Evolutionary conservation across 371 early-diverging fungal genomes (phyloP).

Genomic region (Syncephalastrum monosporum): DNA sequence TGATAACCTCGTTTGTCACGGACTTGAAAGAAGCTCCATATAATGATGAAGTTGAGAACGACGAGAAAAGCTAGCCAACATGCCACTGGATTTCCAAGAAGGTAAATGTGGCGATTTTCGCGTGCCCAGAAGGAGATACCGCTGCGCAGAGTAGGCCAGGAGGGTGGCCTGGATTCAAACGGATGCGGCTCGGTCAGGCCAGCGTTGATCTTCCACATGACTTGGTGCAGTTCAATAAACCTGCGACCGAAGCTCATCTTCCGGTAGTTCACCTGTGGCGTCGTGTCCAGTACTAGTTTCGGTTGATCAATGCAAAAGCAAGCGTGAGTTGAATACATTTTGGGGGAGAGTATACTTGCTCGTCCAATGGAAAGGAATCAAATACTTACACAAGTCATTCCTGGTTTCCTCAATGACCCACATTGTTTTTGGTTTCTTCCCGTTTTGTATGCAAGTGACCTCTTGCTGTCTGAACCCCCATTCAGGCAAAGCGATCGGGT

Average conservation of each 20-base stretch:
- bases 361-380: background rate
- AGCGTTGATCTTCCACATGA: conserved; percentile 84
- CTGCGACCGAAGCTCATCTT: conserved; percentile 72
- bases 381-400: conserved; percentile 45
- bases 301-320: background rate
- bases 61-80: conserved; percentile 84
- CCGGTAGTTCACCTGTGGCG: conserved; percentile 28
- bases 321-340: too few species aligned
- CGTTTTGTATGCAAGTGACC: conserved; percentile 79
- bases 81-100: conserved; percentile 95
- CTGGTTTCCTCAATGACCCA: conserved; percentile 64
- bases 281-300: too few species aligned
- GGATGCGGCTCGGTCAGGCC: conserved; percentile 86
- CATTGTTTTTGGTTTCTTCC: conserved; percentile 58
- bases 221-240: conserved; percentile 75
- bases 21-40: conserved; percentile 63
- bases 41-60: conserved; percentile 57
- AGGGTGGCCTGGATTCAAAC: conserved; percentile 77
- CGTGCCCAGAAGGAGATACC: conserved; percentile 92
- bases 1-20: conserved; percentile 73
- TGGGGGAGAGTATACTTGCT: too few species aligned
- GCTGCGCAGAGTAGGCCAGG: conserved; percentile 85
- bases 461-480: conserved; percentile 98
- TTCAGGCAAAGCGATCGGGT: conserved; percentile 80
- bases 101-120: conserved; percentile 74